Base-by-base conservation (phyloP, 768 basidiomycete species). In the Rubroboletus pulcherrimus region DNA sequence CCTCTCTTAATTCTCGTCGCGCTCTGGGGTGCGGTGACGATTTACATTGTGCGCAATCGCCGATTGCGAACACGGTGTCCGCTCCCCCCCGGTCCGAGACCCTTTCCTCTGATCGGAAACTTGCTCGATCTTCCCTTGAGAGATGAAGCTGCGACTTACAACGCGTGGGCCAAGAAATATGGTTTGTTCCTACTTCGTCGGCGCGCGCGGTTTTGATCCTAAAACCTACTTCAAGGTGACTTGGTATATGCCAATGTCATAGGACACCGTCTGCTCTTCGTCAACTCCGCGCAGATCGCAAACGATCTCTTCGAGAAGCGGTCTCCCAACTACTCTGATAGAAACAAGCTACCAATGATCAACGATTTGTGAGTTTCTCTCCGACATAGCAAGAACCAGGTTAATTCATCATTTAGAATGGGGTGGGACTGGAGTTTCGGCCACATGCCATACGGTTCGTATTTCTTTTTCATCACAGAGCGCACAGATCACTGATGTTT, bases 221-320 rank as follows among this genome's bases (percentile, higher is more conserved):
- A 19, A 49, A 15, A 2, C n/a, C 2, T 43, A 2, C 19, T 39
- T 34, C 24, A 57, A 69, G 84, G 84, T 5, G 79, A 82, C 51
- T 60, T 85, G 38, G 78, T 85, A 3, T 81, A 79, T 58, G 69
- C 83, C 19, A 76, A 74, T 49, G 74, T 79, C 14, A 65, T 85
- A 7, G 80, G 82, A 30, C 77, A 76, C 56, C 75, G 77, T 39
- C 63, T 80, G 12, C 67, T 82, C 19, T 74, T 81, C 37, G 66
- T 82, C 45, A 83, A 82, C 61, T 72, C 77, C 3, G 66, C 74
- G n/a, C 61, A 77, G 47, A 69, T 73, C 2, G 78, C 78, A 5
- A 70, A 71, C 44, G 83, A 85, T 29, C 74, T 85, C 1, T 79
- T 86, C 34, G 83, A 84, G 51, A 83, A 78, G 57, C 73, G 79